Percentiles rank a stretch among this genome's conserved stretches.
Conservation (phyloP, 2,329 filamentous ascomycete genomes). For the Leptoxyphium fumago region DNA sequence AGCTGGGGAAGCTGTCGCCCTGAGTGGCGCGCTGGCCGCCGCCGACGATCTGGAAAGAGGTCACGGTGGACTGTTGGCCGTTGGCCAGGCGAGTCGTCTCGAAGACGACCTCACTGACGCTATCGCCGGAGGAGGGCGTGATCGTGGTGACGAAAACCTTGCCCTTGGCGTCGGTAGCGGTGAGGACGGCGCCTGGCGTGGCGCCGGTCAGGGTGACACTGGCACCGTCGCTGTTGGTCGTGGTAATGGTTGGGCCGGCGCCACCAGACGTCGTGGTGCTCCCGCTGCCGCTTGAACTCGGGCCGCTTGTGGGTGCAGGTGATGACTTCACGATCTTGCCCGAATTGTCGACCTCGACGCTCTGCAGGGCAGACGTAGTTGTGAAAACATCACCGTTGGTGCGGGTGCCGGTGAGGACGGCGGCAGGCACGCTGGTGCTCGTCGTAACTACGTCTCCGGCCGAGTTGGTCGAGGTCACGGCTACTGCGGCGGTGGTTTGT, state of each 20-base stretch:
- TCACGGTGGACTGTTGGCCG: constrained; percentile 26
- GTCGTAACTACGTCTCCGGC: constrained; percentile 16
- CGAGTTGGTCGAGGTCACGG: constrained; percentile 18
- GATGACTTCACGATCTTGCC: constrained; percentile 24
- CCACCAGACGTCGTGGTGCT: not conserved
- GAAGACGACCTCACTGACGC: constrained; percentile 24
- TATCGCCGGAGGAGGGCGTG: constrained; percentile 26
- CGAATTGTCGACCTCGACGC: constrained; percentile 23
- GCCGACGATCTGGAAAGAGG: constrained; percentile 29
- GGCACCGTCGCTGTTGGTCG: constrained; percentile 26
- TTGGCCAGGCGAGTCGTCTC: constrained; percentile 20
- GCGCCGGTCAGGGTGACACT: constrained; percentile 21
- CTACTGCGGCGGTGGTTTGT: constrained; percentile 16
- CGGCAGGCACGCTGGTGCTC: constrained; percentile 25
- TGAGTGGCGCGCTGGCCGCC: constrained; percentile 5
- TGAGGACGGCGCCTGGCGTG: constrained; percentile 25
- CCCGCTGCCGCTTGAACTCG: not conserved
- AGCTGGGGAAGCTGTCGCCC: constrained; percentile 3
- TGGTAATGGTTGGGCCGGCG: constrained; percentile 12
- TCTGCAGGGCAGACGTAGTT: constrained; percentile 22
- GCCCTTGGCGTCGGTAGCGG: constrained; percentile 27
- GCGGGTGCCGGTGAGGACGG: constrained; percentile 27
- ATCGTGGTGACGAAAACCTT: constrained; percentile 31
- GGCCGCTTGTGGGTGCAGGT: constrained; percentile 22
- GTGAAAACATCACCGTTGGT: constrained; percentile 22